Evolutionary conservation across 805 yeast species (phyloP), one percentile per base, ranked within the genome.

Genomic region (Lachancea cidri): DNA sequence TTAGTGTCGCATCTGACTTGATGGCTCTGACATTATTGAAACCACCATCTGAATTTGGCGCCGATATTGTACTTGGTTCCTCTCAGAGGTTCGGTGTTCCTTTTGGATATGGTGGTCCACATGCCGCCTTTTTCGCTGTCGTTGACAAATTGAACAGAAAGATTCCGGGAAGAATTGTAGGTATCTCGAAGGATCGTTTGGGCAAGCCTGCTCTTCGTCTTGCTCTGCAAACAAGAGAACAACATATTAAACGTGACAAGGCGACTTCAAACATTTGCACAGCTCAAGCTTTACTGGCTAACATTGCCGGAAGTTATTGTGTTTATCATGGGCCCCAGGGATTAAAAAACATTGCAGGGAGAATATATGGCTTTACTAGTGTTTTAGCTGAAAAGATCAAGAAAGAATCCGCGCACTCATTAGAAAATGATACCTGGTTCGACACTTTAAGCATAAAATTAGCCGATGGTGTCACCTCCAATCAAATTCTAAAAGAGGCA

Each of bases 201-300:
- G 97, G 96, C 16, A 79, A 84, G 50, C 77, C 74, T n/a, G 98
- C 97, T 3, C 73, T 83, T 46, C 78, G 98, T 63, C 73, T 93
- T 53, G 98, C 98, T 3, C 74, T 93, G 52, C 98, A 93, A 71
- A 93, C 98, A 4, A 83, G 98, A 68, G 98, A 93, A 65, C 98
- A 93, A 64, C 98, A 93, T 64, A 93, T 93, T 60, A 86, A 89
- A 65, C 79, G 98, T 64, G 98, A 93, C 62, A 89, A 86, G 67
- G 98, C 98, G 13, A 93, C 98, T 15, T 87, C 96, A 22, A 93
- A 93, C 63, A 93, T 93, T 44, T 93, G 98, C 70, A 93, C 98
- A 15, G 96, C 98, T 6, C 98, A 93, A 71, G 97, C 97, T 17
- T 72, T 93, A 42, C 70, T 93, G 48, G 98, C 98, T 15, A 93